phyloP scores from a whole-genome alignment of 805 yeast genomes.

The Henningerozyma blattae region DNA sequence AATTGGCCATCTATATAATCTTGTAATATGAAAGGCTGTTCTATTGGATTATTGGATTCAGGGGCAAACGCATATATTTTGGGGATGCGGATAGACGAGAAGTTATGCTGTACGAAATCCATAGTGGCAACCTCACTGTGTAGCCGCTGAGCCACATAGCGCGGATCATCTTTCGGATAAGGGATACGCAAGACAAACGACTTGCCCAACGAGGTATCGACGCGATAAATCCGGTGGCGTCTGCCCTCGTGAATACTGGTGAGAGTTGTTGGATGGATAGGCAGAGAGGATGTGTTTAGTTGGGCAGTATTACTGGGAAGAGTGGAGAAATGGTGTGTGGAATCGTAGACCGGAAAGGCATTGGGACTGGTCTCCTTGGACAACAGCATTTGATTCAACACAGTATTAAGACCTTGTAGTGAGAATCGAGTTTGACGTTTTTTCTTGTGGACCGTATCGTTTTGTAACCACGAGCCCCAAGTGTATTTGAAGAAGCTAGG shows the following conservation, averaged over 20 bases:
- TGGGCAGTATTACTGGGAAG: constrained; percentile 31
- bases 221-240: constrained; percentile 77
- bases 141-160: constrained; percentile 52
- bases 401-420: constrained; percentile 56
- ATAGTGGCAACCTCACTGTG: constrained; percentile 89
- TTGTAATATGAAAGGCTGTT: constrained; percentile 68
- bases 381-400: constrained; percentile 33
- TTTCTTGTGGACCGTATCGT: constrained; percentile 63
- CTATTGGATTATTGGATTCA: constrained; percentile 47
- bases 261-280: too few species aligned
- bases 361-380: constrained; percentile 29
- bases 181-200: constrained; percentile 75
- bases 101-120: constrained; percentile 61
- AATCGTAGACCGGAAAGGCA: constrained; percentile 37
- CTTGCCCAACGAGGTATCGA: constrained; percentile 45
- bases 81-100: constrained; percentile 63
- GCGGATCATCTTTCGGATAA: constrained; percentile 59
- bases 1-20: constrained; percentile 71
- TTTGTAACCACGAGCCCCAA: constrained; percentile 91
- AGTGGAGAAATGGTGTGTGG: constrained; percentile 33
- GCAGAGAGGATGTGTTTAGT: too few species aligned
- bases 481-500: constrained; percentile 78
- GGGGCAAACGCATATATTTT: constrained; percentile 57
- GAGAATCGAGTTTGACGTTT: constrained; percentile 74
- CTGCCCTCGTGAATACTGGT: constrained; percentile 88